Evolutionary conservation across 202 grass and related monocot genomes (phyloP), one percentile per base, ranked within the genome.

Genomic region (Carex arenaria): DNA sequence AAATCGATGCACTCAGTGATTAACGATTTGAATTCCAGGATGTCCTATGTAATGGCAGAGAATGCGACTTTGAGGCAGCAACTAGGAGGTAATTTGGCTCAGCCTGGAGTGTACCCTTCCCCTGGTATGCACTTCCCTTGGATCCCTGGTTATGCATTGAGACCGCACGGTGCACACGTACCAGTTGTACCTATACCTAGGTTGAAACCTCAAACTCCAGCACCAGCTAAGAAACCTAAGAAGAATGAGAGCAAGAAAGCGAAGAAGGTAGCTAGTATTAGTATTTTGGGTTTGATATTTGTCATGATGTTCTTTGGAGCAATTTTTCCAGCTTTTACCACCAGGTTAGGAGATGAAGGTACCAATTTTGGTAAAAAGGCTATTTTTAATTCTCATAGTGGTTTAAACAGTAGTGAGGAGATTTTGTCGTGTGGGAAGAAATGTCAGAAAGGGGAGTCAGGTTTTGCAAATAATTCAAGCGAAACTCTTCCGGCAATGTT

Each of bases 101-200:
- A 81, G 0, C 88, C 93, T 6, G 86, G 54, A 11, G 83, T 92
- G 20, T 96, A 89, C 76, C 91, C 91, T n/a, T 42, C 86, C 28
- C 91, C 89, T 0, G 87, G 88, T 52, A 82, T 99, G 79, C 93
- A 90, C 81, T 96, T 94, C 85, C 93, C 96, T 1, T 99, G 96
- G 96, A 84, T 96, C 52, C 91, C 96, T 17, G 89, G 96, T 40
- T 99, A 92, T 67, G 88, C 93, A 18, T 19, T 96, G 83, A 83
- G 92, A 69, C 91, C 89, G 3, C 91, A 93, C 20, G 93, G 93
- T 19, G 90, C 91, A 26, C 89, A 87, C 53, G 88, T 89, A 67
- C 91, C 96, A n/a, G 89, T 99, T 51, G 88, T 99, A 26, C 93
- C 96, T 15, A 99, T 99, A 55, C 96, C 93, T 34, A 80, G 91